These are phyloP conservation scores for Colletotrichum brevisporum DNA, from an alignment of 2,329 filamentous ascomycete genomes.

Conservation along the genomic window DNA sequence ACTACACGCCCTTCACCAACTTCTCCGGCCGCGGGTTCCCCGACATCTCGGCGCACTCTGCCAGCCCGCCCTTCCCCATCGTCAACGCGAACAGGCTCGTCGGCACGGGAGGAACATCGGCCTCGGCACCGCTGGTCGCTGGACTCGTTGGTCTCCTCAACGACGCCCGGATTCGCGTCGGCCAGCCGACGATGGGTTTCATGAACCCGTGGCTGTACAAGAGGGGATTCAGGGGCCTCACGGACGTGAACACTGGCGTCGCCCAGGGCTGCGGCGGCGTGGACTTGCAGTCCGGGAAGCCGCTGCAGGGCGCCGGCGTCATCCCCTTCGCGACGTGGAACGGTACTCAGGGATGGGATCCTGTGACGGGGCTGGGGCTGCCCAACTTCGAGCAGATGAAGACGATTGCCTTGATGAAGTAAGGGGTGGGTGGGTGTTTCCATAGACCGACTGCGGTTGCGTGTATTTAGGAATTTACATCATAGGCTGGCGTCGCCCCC, in stretches of 20 bases:
- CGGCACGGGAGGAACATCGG: slow-evolving; percentile 55
- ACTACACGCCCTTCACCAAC: slow-evolving; percentile 65
- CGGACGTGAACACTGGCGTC: slow-evolving; percentile 50
- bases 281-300: slow-evolving; percentile 44
- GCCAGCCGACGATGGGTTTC: slow-evolving; percentile 68
- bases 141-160: slow-evolving; percentile 76
- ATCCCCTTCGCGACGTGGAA: slow-evolving; percentile 48
- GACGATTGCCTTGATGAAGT: slow-evolving; percentile 36
- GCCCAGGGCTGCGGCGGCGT: slow-evolving; percentile 44
- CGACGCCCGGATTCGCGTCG: slow-evolving; percentile 69
- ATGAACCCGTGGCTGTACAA: slow-evolving; percentile 74
- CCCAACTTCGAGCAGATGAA: slow-evolving; percentile 55
- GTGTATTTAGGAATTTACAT: slow-evolving; percentile 9
- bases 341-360: slow-evolving; percentile 57
- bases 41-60: slow-evolving; percentile 71
- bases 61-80: slow-evolving; percentile 42
- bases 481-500: slow-evolving; percentile 10
- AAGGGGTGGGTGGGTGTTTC: slow-evolving; percentile 39
- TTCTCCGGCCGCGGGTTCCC: slow-evolving; percentile 69
- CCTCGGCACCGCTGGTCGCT: slow-evolving; percentile 74
- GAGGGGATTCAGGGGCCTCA: slow-evolving; percentile 49
- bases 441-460: not conserved
- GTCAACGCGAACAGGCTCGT: slow-evolving; percentile 47
- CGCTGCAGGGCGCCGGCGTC: slow-evolving; percentile 44
- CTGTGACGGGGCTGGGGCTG: slow-evolving; percentile 60